A percentile compares a stretch with the other conserved stretches of the same genome.
Evolutionary conservation across 345 rosid species (phyloP).

Genomic region (Lagerstroemia speciosa): DNA sequence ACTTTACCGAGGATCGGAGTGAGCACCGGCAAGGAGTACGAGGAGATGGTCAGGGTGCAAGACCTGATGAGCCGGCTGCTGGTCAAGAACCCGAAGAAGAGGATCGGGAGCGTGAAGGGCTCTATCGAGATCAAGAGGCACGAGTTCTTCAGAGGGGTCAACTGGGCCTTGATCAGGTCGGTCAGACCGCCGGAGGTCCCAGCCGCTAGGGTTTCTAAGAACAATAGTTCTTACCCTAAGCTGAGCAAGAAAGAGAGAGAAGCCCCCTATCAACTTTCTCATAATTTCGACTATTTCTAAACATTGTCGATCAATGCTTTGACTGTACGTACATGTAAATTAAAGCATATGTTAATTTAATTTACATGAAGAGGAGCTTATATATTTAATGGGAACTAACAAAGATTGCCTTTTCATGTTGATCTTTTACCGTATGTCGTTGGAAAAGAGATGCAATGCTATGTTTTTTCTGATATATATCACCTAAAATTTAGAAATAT

Average conservation of each 20-base stretch:
- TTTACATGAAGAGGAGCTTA: not conserved
- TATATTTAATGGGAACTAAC: not conserved
- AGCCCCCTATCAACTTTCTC: constrained; percentile 67
- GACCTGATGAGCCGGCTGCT: constrained; percentile 63
- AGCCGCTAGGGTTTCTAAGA: constrained; percentile 11
- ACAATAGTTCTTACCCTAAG: constrained; percentile 36
- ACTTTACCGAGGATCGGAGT: constrained; percentile 54
- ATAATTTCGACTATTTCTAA: constrained; percentile 79
- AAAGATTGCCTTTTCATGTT: too few species aligned
- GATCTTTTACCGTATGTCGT: too few species aligned
- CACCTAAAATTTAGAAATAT: too few species aligned
- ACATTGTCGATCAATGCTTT: not conserved
- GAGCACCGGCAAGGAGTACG: constrained; percentile 40
- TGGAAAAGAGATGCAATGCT: too few species aligned
- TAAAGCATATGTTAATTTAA: not conserved
- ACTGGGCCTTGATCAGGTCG: constrained; percentile 82
- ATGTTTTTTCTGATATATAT: too few species aligned
- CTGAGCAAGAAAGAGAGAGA: constrained; percentile 64
- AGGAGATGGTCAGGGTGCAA: constrained; percentile 57
- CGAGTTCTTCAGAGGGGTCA: constrained; percentile 73
- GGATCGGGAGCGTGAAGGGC: constrained; percentile 70
- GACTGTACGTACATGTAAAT: not conserved
- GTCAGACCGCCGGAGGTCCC: constrained; percentile 81
- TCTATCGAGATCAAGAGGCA: constrained; percentile 78
- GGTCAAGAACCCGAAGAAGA: constrained; percentile 75